Conservation (phyloP, 2,329 filamentous ascomycete genomes). For the Epichloe amarillans region DNA sequence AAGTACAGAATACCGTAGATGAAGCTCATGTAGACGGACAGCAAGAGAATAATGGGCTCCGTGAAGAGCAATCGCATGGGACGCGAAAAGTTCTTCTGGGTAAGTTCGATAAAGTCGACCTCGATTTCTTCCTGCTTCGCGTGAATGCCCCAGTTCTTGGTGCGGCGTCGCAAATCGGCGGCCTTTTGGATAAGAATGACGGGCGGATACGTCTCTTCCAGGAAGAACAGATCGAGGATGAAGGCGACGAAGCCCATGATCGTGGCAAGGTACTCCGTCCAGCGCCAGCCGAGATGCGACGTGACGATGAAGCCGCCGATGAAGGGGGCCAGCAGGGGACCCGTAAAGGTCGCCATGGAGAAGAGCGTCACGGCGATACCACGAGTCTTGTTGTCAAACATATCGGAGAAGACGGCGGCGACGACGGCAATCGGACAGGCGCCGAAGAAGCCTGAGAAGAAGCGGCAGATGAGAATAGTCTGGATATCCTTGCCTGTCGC, state of each 20-base stretch:
- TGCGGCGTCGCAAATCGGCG: conserved; percentile 45
- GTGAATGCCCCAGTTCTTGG: conserved; percentile 57
- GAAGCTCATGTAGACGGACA: conserved; percentile 62
- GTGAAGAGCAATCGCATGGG: conserved; percentile 51
- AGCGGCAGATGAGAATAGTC: conserved; percentile 56
- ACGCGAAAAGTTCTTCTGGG: conserved; percentile 54
- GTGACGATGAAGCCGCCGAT: conserved; percentile 55
- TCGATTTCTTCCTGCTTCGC: conserved; percentile 61
- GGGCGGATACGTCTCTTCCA: conserved; percentile 59
- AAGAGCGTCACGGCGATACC: conserved; percentile 34
- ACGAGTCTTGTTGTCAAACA: conserved; percentile 52
- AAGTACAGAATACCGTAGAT: conserved; percentile 71
- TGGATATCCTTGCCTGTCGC: conserved; percentile 56
- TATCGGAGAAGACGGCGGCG: conserved; percentile 58
- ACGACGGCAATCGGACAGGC: conserved; percentile 56
- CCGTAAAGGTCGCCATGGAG: conserved; percentile 44
- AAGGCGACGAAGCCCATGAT: conserved; percentile 53
- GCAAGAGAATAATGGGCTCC: conserved; percentile 54
- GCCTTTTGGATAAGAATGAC: conserved; percentile 50
- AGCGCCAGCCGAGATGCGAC: conserved; percentile 55
- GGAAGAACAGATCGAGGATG: conserved; percentile 44
- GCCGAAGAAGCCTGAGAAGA: conserved; percentile 62
- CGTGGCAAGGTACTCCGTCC: conserved; percentile 52
- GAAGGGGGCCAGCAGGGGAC: conserved; percentile 54
- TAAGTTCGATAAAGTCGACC: conserved; percentile 47